Evolutionary conservation across 2,329 filamentous ascomycete species (phyloP), one percentile per base, ranked within the genome.

Genomic region (Botrytis squamosa): DNA sequence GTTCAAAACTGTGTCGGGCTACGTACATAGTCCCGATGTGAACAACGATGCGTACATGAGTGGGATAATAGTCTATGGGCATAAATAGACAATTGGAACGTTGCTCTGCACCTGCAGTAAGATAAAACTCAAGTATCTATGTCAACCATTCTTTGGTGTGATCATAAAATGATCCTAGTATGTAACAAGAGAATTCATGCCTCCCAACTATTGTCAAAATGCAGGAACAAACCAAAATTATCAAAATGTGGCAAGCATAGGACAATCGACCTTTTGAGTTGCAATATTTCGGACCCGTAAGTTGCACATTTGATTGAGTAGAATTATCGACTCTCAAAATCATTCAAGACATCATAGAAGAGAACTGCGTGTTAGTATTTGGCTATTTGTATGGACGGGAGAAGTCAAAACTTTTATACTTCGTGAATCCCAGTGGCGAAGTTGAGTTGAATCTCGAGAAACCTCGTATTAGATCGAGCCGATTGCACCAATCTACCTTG

Each of bases 91-190:
- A 36, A 49, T 44, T 73, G 72, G 46, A 73, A 73, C 67, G 72
- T 73, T 73, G 68, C 72, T 52, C 67, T 44, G 46, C n/a, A 44
- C 46, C 29, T 72, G 62, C 70, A 72, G 60, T 33, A 57, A 44
- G 14, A 33, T 66, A 18, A 3, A 44, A 9, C 36, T 18, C 38
- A 12, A 55, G 20, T 46, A 38, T 25, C n/a, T 42, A 33, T 12
- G 4, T 33, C 38, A 10, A 33, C 29, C 12, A 3, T 40, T 44
- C 55, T 49, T 18, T 29, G 14, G 46, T 16, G 44, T 57, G 25
- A 44, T n/a, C 52, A 36, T 60, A 33, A n/a, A 10, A 5, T 6
- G 20, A 44, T 18, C 10, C 42, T 36, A 42, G 9, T 12, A 57
- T 10, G 29, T 42, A 18, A 25, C 16, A 44, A 29, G 10, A 10